Conservation (phyloP, 148 eudicot species). For the Dysphania ambrosioides region DNA sequence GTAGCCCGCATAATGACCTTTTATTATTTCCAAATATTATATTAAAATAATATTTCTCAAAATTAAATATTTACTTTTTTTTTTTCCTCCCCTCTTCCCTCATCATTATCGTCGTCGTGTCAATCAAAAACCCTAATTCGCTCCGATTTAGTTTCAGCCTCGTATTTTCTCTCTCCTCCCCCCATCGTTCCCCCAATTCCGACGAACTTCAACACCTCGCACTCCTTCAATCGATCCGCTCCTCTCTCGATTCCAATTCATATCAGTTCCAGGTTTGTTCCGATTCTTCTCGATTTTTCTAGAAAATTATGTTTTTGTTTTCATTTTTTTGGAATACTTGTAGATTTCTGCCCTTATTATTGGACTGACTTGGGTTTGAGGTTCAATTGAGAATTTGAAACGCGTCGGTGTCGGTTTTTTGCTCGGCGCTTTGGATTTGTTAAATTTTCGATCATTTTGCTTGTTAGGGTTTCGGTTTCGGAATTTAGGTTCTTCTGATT, state of each 20-base stretch:
- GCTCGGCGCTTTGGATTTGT: no score
- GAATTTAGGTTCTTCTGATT: background rate
- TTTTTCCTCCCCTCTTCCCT: slow-evolving; percentile 7
- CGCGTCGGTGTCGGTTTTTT: background rate
- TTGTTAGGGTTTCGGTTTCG: slow-evolving; percentile 9
- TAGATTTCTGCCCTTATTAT: background rate
- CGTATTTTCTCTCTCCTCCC: slow-evolving; percentile 33
- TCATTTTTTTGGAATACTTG: background rate
- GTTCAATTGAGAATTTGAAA: background rate
- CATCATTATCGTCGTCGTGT: slow-evolving; percentile 26
- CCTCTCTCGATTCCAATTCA: slow-evolving; percentile 11
- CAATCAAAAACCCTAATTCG: slow-evolving; percentile 52
- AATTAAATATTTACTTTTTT: no score
- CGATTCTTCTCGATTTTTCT: no score
- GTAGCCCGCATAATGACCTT: background rate
- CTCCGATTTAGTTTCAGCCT: slow-evolving; percentile 48
- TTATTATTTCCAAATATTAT: background rate
- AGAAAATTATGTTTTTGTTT: background rate
- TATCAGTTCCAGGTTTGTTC: slow-evolving; percentile 29
- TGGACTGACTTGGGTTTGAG: background rate
- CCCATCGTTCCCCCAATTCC: background rate
- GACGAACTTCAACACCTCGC: slow-evolving; percentile 3
- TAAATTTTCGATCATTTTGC: background rate
- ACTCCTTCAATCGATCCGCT: slow-evolving; percentile 23
- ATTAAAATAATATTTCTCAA: no score